Percentiles rank a stretch among this genome's conserved stretches.
Conservation (phyloP, 208 protist species). For the Spongospora subterranea region DNA sequence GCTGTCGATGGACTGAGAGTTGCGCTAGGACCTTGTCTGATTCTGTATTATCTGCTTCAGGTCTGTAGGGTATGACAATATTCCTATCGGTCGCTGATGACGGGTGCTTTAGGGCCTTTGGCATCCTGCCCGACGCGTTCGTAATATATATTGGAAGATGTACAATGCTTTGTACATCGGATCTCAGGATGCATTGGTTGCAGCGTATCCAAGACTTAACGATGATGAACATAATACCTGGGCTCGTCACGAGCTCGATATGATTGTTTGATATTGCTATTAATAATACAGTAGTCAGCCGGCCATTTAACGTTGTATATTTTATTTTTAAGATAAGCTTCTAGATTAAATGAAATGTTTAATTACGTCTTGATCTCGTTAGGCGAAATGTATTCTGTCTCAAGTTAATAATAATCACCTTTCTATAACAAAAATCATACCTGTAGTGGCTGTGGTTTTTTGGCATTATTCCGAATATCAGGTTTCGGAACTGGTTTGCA, state of each 20-base stretch:
- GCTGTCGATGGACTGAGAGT: conserved; percentile 95
- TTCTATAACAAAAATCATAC: too few species aligned
- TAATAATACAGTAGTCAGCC: neutral
- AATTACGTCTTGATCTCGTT: too few species aligned
- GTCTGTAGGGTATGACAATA: neutral
- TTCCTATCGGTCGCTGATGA: neutral
- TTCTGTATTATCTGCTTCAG: conserved; percentile 91
- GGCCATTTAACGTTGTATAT: too few species aligned
- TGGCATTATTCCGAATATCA: too few species aligned
- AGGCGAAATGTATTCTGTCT: too few species aligned
- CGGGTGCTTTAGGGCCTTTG: conserved; percentile 87
- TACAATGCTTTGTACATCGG: conserved; percentile 98
- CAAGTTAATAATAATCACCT: too few species aligned
- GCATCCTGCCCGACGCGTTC: conserved; percentile 96
- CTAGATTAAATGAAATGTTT: too few species aligned
- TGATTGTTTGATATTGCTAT: neutral
- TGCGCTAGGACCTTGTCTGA: conserved; percentile 86
- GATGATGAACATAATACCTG: conserved; percentile 75
- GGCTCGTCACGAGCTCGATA: conserved; percentile 50
- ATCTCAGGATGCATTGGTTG: conserved; percentile 89
- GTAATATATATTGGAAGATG: conserved; percentile 98
- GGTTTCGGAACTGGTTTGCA: too few species aligned
- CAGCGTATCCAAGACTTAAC: conserved; percentile 88
- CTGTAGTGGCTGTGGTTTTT: too few species aligned
- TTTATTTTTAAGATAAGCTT: too few species aligned